A percentile compares a stretch with the other conserved stretches of the same genome.
These are phyloP conservation scores for Coniosporium tulheliwenetii DNA, from an alignment of 2,329 filamentous ascomycete genomes.

Conservation along the genomic window DNA sequence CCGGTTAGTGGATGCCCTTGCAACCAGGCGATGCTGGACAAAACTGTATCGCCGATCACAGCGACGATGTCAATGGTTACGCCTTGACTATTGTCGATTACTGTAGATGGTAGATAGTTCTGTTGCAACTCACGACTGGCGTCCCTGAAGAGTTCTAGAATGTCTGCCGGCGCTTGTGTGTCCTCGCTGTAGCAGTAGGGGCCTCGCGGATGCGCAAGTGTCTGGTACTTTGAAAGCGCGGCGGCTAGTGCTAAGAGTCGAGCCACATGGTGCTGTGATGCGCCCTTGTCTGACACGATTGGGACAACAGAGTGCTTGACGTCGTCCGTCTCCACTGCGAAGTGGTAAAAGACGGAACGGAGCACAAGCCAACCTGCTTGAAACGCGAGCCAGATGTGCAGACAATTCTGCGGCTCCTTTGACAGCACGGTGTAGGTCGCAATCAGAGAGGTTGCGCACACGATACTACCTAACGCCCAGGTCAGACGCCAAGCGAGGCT, in stretches of 20 bases:
- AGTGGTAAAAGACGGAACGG: slow-evolving; percentile 2
- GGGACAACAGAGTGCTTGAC: not conserved
- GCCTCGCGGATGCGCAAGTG: not conserved
- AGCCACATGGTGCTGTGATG: not conserved
- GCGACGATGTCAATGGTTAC: not conserved
- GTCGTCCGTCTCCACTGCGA: slow-evolving; percentile 2
- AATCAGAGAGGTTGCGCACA: slow-evolving; percentile 1
- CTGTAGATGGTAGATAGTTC: not conserved
- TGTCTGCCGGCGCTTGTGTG: not conserved
- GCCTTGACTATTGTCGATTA: not conserved
- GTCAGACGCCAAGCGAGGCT: slow-evolving; percentile 1
- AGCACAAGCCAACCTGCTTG: slow-evolving; percentile 2
- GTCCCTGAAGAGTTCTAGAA: not conserved
- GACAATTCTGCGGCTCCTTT: not conserved
- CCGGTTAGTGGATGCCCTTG: not conserved
- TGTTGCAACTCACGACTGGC: not conserved
- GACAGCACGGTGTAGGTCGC: slow-evolving; percentile 1
- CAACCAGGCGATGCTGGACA: not conserved
- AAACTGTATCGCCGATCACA: not conserved
- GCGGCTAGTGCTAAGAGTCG: not conserved
- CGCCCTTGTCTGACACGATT: not conserved
- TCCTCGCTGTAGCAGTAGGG: not conserved
- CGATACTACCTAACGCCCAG: slow-evolving; percentile 1
- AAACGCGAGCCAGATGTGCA: slow-evolving; percentile 2
- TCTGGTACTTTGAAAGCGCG: not conserved